Evolutionary conservation across 208 protist genomes (phyloP).

Genomic region (Porcisia hertigi): DNA sequence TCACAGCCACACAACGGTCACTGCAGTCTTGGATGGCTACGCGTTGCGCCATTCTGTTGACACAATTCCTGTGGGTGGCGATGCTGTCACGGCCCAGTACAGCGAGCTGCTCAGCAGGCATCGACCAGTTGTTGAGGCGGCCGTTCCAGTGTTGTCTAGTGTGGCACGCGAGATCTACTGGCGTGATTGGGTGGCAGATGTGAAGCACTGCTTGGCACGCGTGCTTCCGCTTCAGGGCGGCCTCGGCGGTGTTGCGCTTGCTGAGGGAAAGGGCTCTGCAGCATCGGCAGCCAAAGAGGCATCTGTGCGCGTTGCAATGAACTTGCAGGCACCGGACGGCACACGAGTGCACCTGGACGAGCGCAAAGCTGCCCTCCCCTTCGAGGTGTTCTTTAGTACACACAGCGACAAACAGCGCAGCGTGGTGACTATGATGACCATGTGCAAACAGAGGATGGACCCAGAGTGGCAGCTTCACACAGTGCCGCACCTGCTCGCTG

Average conservation of each 20-base stretch:
- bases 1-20: constrained; percentile 68
- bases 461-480: constrained; percentile 76
- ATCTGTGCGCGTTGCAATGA: background rate
- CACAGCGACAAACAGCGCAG: constrained; percentile 13
- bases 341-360: constrained; percentile 26
- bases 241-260: background rate
- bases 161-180: constrained; percentile 13
- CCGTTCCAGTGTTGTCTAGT: constrained; percentile 12
- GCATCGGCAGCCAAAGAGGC: background rate
- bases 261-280: background rate
- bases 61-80: constrained; percentile 50
- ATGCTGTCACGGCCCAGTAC: constrained; percentile 56
- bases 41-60: constrained; percentile 63
- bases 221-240: constrained; percentile 16
- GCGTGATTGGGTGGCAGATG: constrained; percentile 33
- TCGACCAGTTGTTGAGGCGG: constrained; percentile 26
- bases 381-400: constrained; percentile 63
- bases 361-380: constrained; percentile 31
- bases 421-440: constrained; percentile 48
- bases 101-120: constrained; percentile 22
- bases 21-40: constrained; percentile 85
- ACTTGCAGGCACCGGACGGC: constrained; percentile 30
- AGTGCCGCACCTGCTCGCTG: constrained; percentile 76
- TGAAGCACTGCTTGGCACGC: constrained; percentile 37
- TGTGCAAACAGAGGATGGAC: constrained; percentile 60